Conservation (phyloP, 2,329 filamentous ascomycete genomes). For the Periconia sp. region DNA sequence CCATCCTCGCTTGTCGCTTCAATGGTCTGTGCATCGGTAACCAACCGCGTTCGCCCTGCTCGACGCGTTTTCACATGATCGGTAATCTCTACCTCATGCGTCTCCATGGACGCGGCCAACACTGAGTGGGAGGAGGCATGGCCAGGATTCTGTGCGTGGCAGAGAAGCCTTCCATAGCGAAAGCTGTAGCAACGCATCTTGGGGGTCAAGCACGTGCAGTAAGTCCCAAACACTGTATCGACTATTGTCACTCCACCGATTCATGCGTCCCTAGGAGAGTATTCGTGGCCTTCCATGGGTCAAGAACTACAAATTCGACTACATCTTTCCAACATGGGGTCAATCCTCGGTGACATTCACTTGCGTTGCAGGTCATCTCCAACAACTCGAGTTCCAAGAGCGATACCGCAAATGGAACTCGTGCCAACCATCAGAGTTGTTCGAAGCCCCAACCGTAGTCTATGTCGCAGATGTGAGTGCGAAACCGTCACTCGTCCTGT, state of each 20-base stretch:
- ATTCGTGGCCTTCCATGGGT: conserved; percentile 75
- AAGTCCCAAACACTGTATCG: conserved; percentile 11
- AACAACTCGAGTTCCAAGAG: conserved; percentile 75
- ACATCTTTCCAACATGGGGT: conserved; percentile 86
- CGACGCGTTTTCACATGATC: conserved; percentile 47
- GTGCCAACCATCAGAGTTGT: conserved; percentile 79
- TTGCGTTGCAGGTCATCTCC: conserved; percentile 87
- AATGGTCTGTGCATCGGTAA: conserved; percentile 18
- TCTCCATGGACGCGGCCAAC: no score
- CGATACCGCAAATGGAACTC: conserved; percentile 81
- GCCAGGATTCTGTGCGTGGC: conserved; percentile 75
- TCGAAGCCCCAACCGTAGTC: conserved; percentile 77
- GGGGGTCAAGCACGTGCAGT: conserved; percentile 80
- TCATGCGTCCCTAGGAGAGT: conserved; percentile 59
- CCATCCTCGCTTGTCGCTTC: no score
- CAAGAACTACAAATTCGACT: conserved; percentile 94
- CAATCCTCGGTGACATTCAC: conserved; percentile 90
- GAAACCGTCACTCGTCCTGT: not conserved
- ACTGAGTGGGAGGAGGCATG: conserved; percentile 28
- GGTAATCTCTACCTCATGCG: conserved; percentile 3
- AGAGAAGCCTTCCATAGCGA: conserved; percentile 93
- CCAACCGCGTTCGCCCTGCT: conserved; percentile 24
- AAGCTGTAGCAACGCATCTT: conserved; percentile 88
- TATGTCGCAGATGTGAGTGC: conserved; percentile 68
- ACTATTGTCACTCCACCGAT: not conserved